Percentiles rank a stretch among this genome's conserved stretches.
Evolutionary conservation across 495 filamentous ascomycete genomes (phyloP).

Genomic region (Chaetomium cochliodes): DNA sequence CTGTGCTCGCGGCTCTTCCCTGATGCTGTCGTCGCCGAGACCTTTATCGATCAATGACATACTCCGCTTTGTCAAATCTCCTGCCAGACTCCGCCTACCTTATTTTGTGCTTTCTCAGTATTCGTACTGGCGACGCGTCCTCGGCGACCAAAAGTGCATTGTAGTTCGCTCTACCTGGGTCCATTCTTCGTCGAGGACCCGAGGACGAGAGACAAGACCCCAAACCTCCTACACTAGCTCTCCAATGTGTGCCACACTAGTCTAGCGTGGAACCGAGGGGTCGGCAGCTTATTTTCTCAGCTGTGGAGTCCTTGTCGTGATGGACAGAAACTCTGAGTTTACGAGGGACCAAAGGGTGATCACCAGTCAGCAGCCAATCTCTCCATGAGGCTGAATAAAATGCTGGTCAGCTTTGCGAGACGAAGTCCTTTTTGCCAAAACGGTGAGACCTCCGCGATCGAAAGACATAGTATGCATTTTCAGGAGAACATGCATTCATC

Average conservation of each 20-base stretch:
- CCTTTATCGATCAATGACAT: neutral
- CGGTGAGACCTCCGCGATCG: neutral
- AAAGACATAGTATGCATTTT: neutral
- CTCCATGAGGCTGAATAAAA: neutral
- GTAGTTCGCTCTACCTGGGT: neutral
- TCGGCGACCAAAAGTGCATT: neutral
- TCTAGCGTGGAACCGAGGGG: neutral
- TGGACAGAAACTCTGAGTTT: neutral
- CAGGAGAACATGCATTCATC: neutral
- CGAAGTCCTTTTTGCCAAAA: neutral
- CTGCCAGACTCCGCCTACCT: too few species aligned
- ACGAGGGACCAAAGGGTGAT: too few species aligned
- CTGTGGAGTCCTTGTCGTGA: neutral
- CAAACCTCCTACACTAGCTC: too few species aligned
- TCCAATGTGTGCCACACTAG: neutral
- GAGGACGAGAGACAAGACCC: neutral
- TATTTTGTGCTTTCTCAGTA: neutral
- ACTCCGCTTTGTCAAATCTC: too few species aligned
- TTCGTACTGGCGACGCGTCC: too few species aligned
- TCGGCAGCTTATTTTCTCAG: neutral
- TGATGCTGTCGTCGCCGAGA: neutral
- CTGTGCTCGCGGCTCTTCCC: slow-evolving; percentile 6
- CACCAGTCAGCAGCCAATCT: neutral
- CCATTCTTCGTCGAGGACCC: neutral
- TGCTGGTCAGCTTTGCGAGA: neutral